phyloP scores from a whole-genome alignment of 106 monocot genomes.

The Xerophyta viscosa region DNA sequence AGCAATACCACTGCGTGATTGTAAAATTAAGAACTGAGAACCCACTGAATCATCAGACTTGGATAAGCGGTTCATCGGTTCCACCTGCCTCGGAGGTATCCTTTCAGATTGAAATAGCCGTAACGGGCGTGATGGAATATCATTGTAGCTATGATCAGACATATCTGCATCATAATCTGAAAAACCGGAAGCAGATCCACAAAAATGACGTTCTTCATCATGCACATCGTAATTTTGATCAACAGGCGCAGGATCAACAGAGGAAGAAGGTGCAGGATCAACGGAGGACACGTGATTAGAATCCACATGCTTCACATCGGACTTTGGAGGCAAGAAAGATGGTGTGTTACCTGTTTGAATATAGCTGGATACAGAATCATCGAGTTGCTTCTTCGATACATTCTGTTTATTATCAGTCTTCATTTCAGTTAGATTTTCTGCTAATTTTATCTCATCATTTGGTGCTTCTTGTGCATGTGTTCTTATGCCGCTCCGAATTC shows the following conservation, averaged over 20 bases:
- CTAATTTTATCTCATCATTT: constrained; percentile 16
- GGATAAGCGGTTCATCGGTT: constrained; percentile 59
- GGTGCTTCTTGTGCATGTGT: constrained; percentile 10
- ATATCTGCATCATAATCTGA: constrained; percentile 56
- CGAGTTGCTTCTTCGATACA: constrained; percentile 16
- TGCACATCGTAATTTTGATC: constrained; percentile 27
- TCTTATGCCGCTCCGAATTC: constrained; percentile 5
- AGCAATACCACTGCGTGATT: constrained; percentile 32
- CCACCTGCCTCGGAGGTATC: constrained; percentile 68
- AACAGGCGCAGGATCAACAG: constrained; percentile 17
- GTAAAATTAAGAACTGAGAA: constrained; percentile 58
- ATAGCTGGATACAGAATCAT: constrained; percentile 10
- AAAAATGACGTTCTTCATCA: constrained; percentile 45
- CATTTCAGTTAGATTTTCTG: constrained; percentile 9
- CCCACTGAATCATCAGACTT: constrained; percentile 83
- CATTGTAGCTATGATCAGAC: constrained; percentile 26
- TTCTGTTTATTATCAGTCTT: constrained; percentile 30
- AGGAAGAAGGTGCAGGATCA: constrained; percentile 19
- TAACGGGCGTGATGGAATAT: constrained; percentile 33
- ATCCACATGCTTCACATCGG: constrained; percentile 23
- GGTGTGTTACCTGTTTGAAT: constrained; percentile 19
- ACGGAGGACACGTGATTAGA: constrained; percentile 5
- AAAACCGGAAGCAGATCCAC: constrained; percentile 40
- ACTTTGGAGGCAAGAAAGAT: constrained; percentile 18
- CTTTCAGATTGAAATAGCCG: constrained; percentile 82